Conservation (phyloP, 2,329 filamentous ascomycete species). For the Diaporthe sp. region DNA sequence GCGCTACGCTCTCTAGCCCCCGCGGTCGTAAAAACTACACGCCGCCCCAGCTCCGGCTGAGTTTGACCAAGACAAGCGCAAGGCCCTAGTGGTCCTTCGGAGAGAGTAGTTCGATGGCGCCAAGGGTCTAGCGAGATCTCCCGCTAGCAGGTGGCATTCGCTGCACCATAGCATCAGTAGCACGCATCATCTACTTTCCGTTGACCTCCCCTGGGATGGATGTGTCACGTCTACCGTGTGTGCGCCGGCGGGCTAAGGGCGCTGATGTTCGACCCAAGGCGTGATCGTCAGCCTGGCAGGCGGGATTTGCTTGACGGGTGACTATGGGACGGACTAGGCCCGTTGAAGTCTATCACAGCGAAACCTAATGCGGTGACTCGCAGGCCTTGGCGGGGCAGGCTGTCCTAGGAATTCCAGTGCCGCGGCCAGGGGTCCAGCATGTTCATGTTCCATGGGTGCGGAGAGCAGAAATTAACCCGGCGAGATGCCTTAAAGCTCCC, state of each 20-base stretch:
- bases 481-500: background rate
- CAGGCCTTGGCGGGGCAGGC: constrained; percentile 7
- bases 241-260: background rate
- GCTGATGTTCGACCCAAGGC: constrained; percentile 6
- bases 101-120: background rate
- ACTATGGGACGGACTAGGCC: constrained; percentile 20
- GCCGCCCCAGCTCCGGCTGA: constrained; percentile 12
- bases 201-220: background rate
- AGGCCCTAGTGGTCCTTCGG: constrained; percentile 7
- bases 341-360: constrained; percentile 14
- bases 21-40: constrained; percentile 13
- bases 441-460: constrained; percentile 14
- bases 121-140: constrained; percentile 6
- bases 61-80: constrained; percentile 16
- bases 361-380: constrained; percentile 20
- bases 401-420: constrained; percentile 2
- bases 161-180: background rate
- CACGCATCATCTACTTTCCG: background rate
- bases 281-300: constrained; percentile 15
- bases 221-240: background rate
- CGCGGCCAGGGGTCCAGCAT: constrained; percentile 19
- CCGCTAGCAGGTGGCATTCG: background rate
- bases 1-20: constrained; percentile 1
- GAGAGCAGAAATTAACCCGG: constrained; percentile 24
- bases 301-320: background rate